A percentile compares a stretch with the other conserved stretches of the same genome.
Conservation (phyloP, 306 rosid genomes). For the Cicer cuneatum region DNA sequence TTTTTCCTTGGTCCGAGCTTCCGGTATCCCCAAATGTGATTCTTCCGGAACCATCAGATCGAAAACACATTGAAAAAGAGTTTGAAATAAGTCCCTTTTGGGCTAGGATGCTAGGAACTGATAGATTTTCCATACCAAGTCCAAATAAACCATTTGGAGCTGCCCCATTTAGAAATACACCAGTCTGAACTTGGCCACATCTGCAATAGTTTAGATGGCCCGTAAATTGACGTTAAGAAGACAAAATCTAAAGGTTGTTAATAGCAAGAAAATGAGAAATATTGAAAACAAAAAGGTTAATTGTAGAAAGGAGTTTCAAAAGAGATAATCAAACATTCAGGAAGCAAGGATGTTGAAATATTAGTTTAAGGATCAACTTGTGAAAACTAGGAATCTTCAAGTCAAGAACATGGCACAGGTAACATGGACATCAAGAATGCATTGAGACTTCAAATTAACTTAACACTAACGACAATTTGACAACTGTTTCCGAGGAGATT, state of each 20-base stretch:
- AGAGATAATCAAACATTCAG: constrained; percentile 30
- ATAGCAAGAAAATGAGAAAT: constrained; percentile 9
- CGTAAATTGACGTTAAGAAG: constrained; percentile 16
- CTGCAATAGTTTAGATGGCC: constrained; percentile 54
- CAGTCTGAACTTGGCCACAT: constrained; percentile 84
- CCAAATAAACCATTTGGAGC: constrained; percentile 95
- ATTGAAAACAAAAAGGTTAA: background rate
- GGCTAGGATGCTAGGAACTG: constrained; percentile 86
- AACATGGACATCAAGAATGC: background rate
- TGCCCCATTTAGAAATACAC: constrained; percentile 63
- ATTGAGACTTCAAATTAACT: constrained; percentile 2
- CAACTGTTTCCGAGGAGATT: too few species aligned
- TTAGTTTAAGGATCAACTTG: constrained; percentile 22
- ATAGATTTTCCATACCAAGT: constrained; percentile 71
- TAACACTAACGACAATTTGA: too few species aligned
- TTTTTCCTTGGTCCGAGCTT: constrained; percentile 62
- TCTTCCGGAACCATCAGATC: constrained; percentile 64
- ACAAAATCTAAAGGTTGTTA: background rate
- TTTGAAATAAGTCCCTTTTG: constrained; percentile 62
- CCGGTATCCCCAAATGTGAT: constrained; percentile 87
- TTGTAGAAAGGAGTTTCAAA: constrained; percentile 16
- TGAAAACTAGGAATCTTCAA: constrained; percentile 29
- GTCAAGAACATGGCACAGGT: constrained; percentile 1
- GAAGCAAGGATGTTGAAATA: background rate
- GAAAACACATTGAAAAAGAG: constrained; percentile 94